These are phyloP conservation scores for Xylaria flabelliformis DNA, from an alignment of 495 filamentous ascomycete genomes.

Conservation along the genomic window DNA sequence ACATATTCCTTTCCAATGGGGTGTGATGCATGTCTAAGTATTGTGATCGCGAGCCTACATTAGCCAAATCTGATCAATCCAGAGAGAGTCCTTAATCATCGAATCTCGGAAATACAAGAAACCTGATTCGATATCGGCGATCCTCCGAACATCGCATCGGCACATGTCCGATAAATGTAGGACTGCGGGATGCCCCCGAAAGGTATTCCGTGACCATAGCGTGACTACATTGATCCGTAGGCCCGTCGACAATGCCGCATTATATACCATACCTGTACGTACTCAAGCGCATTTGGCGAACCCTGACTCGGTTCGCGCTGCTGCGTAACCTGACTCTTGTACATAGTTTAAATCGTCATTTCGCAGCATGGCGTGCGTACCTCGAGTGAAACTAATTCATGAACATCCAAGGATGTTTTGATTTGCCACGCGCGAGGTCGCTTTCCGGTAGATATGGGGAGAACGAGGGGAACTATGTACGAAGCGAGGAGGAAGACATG, in stretches of 20 bases:
- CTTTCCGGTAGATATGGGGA: conserved; percentile 21
- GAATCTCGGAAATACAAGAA: background rate
- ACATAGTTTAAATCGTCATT: conserved; percentile 12
- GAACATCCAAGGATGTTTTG: conserved; percentile 4
- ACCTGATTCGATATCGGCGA: conserved; percentile 17
- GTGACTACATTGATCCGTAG: conserved; percentile 8
- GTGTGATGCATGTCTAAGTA: background rate
- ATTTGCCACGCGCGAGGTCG: background rate
- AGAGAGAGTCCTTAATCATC: background rate
- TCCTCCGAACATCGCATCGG: conserved; percentile 14
- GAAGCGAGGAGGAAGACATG: background rate
- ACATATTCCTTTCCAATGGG: background rate
- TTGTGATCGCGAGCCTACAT: background rate
- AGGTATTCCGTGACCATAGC: background rate
- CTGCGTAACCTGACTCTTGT: background rate
- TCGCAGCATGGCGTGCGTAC: background rate
- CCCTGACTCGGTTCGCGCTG: conserved; percentile 2
- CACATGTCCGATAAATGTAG: background rate
- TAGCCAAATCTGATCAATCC: background rate
- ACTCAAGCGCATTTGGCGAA: conserved; percentile 18
- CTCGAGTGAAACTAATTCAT: conserved; percentile 10
- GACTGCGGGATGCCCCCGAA: conserved; percentile 5
- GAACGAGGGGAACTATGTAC: background rate
- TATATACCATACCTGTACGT: conserved; percentile 6
- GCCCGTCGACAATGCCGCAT: background rate